A percentile compares a stretch with the other conserved stretches of the same genome.
phyloP scores from a whole-genome alignment of 2,329 filamentous ascomycete species.

The Beauveria brongniartii region DNA sequence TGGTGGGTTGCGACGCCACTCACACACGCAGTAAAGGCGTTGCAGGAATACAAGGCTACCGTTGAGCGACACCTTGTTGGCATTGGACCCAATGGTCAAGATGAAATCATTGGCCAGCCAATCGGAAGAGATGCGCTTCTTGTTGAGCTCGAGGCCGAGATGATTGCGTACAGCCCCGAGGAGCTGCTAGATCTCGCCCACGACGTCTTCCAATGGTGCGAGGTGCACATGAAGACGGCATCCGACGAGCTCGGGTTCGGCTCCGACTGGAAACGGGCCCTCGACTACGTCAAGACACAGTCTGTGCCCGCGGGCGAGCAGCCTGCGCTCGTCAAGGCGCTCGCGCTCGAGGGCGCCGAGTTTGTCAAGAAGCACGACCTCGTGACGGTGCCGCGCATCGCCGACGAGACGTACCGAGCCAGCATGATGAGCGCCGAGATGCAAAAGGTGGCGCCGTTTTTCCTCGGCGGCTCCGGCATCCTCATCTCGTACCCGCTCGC shows the following conservation, averaged over 20 bases:
- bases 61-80: conserved; percentile 38
- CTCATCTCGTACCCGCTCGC: conserved; percentile 48
- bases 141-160: conserved; percentile 44
- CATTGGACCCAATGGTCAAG: conserved; percentile 31
- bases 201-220: conserved; percentile 47
- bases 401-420: conserved; percentile 45
- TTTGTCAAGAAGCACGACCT: conserved; percentile 47
- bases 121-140: conserved; percentile 44
- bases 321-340: conserved; percentile 40
- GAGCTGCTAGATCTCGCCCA: conserved; percentile 44
- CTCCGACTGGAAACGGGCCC: conserved; percentile 41
- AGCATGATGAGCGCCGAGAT: conserved; percentile 46
- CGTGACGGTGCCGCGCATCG: conserved; percentile 45
- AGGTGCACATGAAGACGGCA: conserved; percentile 44
- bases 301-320: conserved; percentile 47
- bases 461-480: conserved; percentile 46
- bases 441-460: conserved; percentile 51
- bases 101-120: conserved; percentile 49
- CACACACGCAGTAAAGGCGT: conserved; percentile 26
- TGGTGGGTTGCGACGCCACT: conserved; percentile 47
- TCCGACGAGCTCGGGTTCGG: conserved; percentile 39
- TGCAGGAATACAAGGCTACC: conserved; percentile 27
- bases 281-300: conserved; percentile 47
- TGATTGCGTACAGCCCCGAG: conserved; percentile 51
- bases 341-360: conserved; percentile 41